Evolutionary conservation across 768 basidiomycete genomes (phyloP).

Genomic region (Tricholomella constricta): DNA sequence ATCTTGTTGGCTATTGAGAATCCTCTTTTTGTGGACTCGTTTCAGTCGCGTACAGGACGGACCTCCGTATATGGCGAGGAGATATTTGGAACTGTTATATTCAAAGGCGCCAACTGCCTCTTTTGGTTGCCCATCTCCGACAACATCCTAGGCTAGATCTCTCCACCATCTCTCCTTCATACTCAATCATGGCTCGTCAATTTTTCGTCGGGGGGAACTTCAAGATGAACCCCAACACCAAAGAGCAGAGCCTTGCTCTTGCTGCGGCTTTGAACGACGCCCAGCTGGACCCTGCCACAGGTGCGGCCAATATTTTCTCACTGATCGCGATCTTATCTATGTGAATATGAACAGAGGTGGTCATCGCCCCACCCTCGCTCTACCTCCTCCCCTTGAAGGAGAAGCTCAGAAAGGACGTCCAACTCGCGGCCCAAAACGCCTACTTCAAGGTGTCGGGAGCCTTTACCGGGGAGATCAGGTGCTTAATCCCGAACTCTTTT

Average conservation of each 20-base stretch:
- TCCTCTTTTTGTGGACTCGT: not conserved
- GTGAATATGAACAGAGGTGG: slow-evolving; percentile 66
- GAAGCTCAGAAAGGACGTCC: slow-evolving; percentile 62
- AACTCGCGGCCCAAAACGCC: slow-evolving; percentile 90
- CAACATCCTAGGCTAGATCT: not conserved
- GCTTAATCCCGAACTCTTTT: slow-evolving; percentile 18
- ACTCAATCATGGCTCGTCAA: slow-evolving; percentile 63
- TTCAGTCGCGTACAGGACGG: too few species aligned
- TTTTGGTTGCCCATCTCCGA: not conserved
- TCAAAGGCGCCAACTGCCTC: not conserved
- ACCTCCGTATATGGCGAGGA: too few species aligned
- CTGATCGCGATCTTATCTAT: slow-evolving; percentile 19
- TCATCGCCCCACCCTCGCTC: slow-evolving; percentile 88
- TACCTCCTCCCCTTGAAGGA: slow-evolving; percentile 80
- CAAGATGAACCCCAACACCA: slow-evolving; percentile 90
- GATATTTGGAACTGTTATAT: too few species aligned
- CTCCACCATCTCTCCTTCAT: slow-evolving; percentile 11
- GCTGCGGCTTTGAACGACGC: slow-evolving; percentile 76
- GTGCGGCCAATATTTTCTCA: slow-evolving; percentile 39
- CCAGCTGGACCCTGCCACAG: slow-evolving; percentile 72
- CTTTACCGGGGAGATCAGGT: slow-evolving; percentile 98
- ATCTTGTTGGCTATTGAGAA: too few species aligned
- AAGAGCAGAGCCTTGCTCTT: slow-evolving; percentile 64
- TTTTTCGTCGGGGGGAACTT: slow-evolving; percentile 99
- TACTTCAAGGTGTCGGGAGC: slow-evolving; percentile 85